Base-by-base conservation (phyloP, 2,329 filamentous ascomycete genomes). In the Aspergillus pseudotamarii region DNA sequence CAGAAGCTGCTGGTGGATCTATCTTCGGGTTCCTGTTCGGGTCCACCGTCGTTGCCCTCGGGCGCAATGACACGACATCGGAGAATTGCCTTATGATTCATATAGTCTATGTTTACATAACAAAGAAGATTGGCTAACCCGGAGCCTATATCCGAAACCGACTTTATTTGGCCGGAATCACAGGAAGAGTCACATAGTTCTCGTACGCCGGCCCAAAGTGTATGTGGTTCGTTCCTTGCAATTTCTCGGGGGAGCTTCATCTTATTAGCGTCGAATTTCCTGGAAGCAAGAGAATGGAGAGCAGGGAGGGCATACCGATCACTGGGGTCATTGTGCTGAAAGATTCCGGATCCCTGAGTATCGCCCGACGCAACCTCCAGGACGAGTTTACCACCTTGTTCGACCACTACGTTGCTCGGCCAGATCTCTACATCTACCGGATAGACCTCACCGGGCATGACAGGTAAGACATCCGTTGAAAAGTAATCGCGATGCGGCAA, bases 401-500 rank as follows among this genome's bases (percentile, higher is more conserved):
- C 71, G 4, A 78, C 66, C 2, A 78, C 74, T 2, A 78, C 75
- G 56, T 78, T 78, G 1, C 74, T 78, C 11, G 76, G 76, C 77
- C 76, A 78, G 28, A 78, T 64, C 65, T 78, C 76, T 23, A 86
- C 78, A 66, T 85, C 84, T 3, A 85, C 81, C 0, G 77, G 72
- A 64, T 86, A 85, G 0, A 85, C 77, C 53, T 84, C 81, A 3
- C 82, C 82, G 0, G 81, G 78, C 36, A 82, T 76, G 6, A 86
- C 82, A 6, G 82, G 80, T 23, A 72, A 75, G 2, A 78, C 76
- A 63, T 85, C 82, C 0, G 78, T 83, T 50, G 80, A 82, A 61
- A 79, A 79, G 68, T 85, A 85, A 56, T 85, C 80, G 14, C 84
- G 79, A 64, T 82, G 78, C 1, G 84, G 83, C 4, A 85, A 72